Evolutionary conservation across 352 stramenopile genomes (phyloP).

Genomic region (Globisporangium yorkense): DNA sequence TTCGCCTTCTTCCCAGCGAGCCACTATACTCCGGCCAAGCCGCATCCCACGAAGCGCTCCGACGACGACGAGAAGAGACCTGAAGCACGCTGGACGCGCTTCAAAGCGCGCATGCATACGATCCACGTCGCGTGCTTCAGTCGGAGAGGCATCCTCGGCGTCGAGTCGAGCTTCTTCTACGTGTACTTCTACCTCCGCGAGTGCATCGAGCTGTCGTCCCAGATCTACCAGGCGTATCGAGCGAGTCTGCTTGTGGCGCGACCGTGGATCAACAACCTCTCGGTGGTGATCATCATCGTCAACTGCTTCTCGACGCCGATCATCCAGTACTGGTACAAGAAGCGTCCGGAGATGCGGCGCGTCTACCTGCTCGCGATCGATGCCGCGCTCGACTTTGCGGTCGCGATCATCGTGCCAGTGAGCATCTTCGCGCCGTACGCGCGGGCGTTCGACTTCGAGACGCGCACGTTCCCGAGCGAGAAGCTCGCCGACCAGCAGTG

Average conservation of each 20-base stretch:
- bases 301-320: constrained; percentile 16
- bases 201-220: constrained; percentile 32
- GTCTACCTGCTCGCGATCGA: constrained; percentile 8
- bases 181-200: constrained; percentile 31
- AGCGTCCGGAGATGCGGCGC: constrained; percentile 1
- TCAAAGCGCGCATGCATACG: constrained; percentile 3
- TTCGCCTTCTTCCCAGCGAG: constrained; percentile 14
- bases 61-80: background rate
- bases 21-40: background rate
- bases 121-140: constrained; percentile 6
- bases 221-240: constrained; percentile 37
- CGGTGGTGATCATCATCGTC: constrained; percentile 30
- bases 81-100: background rate
- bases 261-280: constrained; percentile 45
- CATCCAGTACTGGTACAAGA: constrained; percentile 10
- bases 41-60: background rate
- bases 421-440: constrained; percentile 14
- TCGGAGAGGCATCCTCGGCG: constrained; percentile 22
- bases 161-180: constrained; percentile 27
- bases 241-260: constrained; percentile 35
- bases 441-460: constrained; percentile 5
- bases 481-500: constrained; percentile 14
- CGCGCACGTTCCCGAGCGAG: constrained; percentile 4
- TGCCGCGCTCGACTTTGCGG: constrained; percentile 9
- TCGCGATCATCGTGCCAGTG: constrained; percentile 11